Base-by-base conservation (phyloP, 768 basidiomycete genomes). In the Serendipita sp. region DNA sequence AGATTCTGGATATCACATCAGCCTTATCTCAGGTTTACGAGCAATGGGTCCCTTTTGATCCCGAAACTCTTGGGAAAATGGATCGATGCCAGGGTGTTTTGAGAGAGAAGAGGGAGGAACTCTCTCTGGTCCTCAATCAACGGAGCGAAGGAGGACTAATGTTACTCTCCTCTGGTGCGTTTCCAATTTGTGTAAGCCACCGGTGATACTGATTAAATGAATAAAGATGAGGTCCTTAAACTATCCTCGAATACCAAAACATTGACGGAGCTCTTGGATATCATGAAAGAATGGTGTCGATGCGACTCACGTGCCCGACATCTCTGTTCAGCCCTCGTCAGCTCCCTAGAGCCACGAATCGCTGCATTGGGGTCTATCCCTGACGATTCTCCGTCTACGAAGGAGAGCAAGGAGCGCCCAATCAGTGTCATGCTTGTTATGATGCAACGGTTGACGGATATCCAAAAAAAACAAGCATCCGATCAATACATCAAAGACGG, bases 311-410 rank as follows among this genome's bases (percentile, higher is more conserved):
- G 70, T 30, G 63, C 73, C 5, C 67, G 68, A 2, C 70, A 74
- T 63, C 73, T 78, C 58, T 70, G 74, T 65, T 32, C 45, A 1
- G 75, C 77, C 1, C 67, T 78, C 32, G 65, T 69, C 10, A 64
- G 63, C 3, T 76, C 77, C 74, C 69, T 76, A 1, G 65, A 66
- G 46, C 58, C 65, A 0, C 48, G 64, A 7, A 56, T 58, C 30
- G 48, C 7, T 32, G 8, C 30, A 32, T 8, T 51, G 1, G 8
- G 18, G 1, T 8, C 8, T 8, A 18, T 18, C 5, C 8, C 48
- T 5, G 18, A 18, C 48, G n/a, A 51, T 8, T 18, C 16, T 8
- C 7, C 5, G 7, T 24, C 16, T 11, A 10, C 16, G 28, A 60
- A 60, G 56, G 24, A 60, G 10, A 60, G 1, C 16, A n/a, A 4